Evolutionary conservation across 2,329 filamentous ascomycete species (phyloP), one percentile per base, ranked within the genome.

Genomic region (Sporothrix brasiliensis): DNA sequence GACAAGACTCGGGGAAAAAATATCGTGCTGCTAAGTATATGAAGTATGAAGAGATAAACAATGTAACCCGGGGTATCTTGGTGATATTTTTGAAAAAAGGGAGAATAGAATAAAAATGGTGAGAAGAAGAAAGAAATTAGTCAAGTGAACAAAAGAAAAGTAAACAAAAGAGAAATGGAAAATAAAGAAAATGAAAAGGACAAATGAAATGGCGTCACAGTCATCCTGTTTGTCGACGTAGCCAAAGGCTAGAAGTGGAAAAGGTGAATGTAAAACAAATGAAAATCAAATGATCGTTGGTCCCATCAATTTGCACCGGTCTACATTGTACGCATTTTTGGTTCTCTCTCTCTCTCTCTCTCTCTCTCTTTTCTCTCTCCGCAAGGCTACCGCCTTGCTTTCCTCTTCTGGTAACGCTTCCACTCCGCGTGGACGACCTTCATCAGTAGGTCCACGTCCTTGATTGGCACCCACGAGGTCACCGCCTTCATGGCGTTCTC

Each of bases 401-500:
- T 71, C 21, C 58, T 50, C 76, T 79, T 79, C 74, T 85, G 81
- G 73, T 87, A 85, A 66, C 83, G 80, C 82, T 92, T 97, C 87
- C 92, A 97, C 81, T 98, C 94, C 16, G 92, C 89, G 77, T 90
- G 90, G 34, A 93, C 89, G 71, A 97, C 92, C 76, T 90, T 90
- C 92, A 99, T 97, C 76, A 99, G 85, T 71, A 97, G 81, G 78
- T 98, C 93, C 77, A 97, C 93, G 76, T 99, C 94, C 80, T 93
- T 93, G 78, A 99, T 91, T 24, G 94, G 93, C 58, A 98, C 91
- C 89, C 92, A 97, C 70, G 91, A 93, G 41, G 95, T 98, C 73
- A 99, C 84, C 9, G 94, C 91, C 82, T 97, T 98, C 95, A 99
- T 99, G 61, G 92, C 92, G 77, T 96, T 97, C 79, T 99, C 95